Evolutionary conservation across 805 yeast species (phyloP), one percentile per base, ranked within the genome.

Genomic region (Candida xiaguanensis): DNA sequence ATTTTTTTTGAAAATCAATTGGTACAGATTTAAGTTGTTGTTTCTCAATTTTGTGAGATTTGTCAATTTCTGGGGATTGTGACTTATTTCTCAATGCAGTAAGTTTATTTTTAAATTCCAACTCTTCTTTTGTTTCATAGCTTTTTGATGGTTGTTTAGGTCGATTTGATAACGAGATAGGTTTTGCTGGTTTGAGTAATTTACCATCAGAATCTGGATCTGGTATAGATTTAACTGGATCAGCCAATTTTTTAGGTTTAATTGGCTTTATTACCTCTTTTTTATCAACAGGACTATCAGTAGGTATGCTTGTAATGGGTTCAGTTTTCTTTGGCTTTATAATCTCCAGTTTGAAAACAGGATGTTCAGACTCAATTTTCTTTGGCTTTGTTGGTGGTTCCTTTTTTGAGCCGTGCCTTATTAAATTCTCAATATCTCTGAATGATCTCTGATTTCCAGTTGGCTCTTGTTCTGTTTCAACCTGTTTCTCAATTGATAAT

Each of bases 341-440:
- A 20, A 9, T 20, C 24, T 20, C 24, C 24, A 7, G 6, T 20
- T 20, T 9, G 24, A 9, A 7, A n/a, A n/a, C n/a, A n/a, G n/a
- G n/a, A n/a, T n/a, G n/a, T n/a, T n/a, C n/a, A n/a, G n/a, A n/a
- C n/a, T n/a, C 9, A 3, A 31, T 12, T 13, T 36, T 38, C 22
- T 19, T 33, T 13, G 41, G 38, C 22, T 18, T 22, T 16, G 19
- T 4, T 4, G 41, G 41, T 18, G 33, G 34, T 13, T 36, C 34
- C 13, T 36, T 36, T 33, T 28, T 34, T 3, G 19, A 9, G 3
- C 20, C 39, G 16, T 30, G 12, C 35, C 48, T 46, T 18, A 58
- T 56, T 5, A 48, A 42, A 2, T 36, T 26, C 37, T 58, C 61
- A 24, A 57, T 45, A 4, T 53, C 52, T 3, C 49, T 29, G 36